Conservation (phyloP, 257 asterid species). For the Nicotiana tabacum region DNA sequence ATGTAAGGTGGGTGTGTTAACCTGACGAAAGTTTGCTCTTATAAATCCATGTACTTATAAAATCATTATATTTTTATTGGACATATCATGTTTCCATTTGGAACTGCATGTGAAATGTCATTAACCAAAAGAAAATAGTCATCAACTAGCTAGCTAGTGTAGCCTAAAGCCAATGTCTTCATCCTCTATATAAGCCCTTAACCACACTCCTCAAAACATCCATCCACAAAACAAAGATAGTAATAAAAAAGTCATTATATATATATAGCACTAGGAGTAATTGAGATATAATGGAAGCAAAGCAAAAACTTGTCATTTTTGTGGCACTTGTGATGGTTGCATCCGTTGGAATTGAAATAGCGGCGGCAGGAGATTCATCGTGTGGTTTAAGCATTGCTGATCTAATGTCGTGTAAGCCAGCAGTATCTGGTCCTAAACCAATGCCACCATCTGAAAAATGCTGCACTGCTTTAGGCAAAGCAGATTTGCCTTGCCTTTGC, state of each 20-base stretch:
- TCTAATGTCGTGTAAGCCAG: conserved; percentile 19
- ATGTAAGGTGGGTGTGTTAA: not conserved
- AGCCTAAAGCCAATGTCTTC: not conserved
- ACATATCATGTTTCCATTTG: not conserved
- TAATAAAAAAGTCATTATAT: no score
- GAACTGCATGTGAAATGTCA: not conserved
- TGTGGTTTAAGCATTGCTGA: conserved; percentile 19
- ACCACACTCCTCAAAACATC: not conserved
- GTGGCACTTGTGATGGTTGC: not conserved
- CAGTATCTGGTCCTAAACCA: conserved; percentile 5
- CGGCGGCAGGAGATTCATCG: not conserved
- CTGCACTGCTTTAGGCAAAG: conserved; percentile 5
- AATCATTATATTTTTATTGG: not conserved
- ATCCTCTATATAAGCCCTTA: conserved; percentile 9
- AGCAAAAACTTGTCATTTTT: conserved; percentile 6
- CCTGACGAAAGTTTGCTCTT: not conserved
- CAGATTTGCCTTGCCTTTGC: conserved; percentile 16
- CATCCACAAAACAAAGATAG: not conserved
- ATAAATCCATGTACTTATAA: not conserved
- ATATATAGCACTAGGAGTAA: no score
- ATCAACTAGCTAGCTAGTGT: not conserved
- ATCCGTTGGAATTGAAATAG: not conserved
- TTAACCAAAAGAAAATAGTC: not conserved
- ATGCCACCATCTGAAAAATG: conserved; percentile 1
- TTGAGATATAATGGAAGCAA: conserved; percentile 4